Evolutionary conservation across 2,329 filamentous ascomycete genomes (phyloP).

Genomic region (Sporothrix phasma): DNA sequence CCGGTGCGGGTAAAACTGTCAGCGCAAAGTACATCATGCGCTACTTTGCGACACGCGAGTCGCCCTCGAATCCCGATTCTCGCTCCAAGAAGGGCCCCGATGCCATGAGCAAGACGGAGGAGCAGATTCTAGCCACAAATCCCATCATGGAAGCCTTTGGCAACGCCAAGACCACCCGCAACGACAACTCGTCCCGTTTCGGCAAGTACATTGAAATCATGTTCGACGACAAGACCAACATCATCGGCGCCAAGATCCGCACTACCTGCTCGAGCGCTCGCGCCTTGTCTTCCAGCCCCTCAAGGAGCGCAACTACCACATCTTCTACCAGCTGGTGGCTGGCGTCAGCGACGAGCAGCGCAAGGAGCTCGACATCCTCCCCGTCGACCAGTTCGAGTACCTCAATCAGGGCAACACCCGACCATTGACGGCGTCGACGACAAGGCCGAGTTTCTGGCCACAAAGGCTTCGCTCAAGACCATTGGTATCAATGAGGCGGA

Average conservation of each 20-base stretch:
- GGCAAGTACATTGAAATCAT: conserved; percentile 99
- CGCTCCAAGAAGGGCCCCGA: conserved; percentile 66
- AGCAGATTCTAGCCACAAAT: conserved; percentile 96
- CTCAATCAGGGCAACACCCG: conserved; percentile 86
- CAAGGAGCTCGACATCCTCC: conserved; percentile 66
- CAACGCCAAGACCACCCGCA: conserved; percentile 98
- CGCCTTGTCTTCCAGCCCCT: conserved; percentile 93
- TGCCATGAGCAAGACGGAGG: conserved; percentile 92
- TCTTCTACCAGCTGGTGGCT: conserved; percentile 94
- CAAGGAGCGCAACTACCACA: conserved; percentile 97
- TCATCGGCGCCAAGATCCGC: conserved; percentile 94
- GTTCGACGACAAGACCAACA: conserved; percentile 91
- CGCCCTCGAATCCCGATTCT: conserved; percentile 74
- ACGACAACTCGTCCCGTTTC: conserved; percentile 98
- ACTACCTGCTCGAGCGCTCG: conserved; percentile 94
- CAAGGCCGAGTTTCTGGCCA: conserved; percentile 84
- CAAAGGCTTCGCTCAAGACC: conserved; percentile 73
- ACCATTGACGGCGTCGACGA: conserved; percentile 92
- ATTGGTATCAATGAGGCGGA: conserved; percentile 70
- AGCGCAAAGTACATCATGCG: conserved; percentile 99
- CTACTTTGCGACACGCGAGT: conserved; percentile 96
- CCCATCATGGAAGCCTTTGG: conserved; percentile 99
- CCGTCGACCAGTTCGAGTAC: conserved; percentile 89
- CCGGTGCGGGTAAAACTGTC: conserved; percentile 96
- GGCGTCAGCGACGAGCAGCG: conserved; percentile 79